A percentile compares a stretch with the other conserved stretches of the same genome.
phyloP scores from a whole-genome alignment of 371 early-diverging fungal genomes.

The Circinella minor region DNA sequence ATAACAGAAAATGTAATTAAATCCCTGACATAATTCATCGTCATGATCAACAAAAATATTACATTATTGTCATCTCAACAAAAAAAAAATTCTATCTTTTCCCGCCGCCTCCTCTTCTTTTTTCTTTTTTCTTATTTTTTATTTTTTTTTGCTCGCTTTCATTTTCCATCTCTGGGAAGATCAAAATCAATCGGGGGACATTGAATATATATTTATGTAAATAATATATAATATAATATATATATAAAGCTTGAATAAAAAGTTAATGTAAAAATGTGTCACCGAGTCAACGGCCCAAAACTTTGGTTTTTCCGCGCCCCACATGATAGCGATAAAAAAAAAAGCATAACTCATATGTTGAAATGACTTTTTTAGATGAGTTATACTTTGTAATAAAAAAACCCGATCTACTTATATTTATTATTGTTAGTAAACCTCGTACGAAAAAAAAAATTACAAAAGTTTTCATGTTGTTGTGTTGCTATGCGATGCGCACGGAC shows the following conservation, averaged over 20 bases:
- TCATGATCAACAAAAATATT: too few relatives aligned
- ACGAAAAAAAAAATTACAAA: not conserved
- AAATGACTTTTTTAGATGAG: conserved; percentile 2
- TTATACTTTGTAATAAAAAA: not conserved
- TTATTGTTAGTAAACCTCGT: not conserved
- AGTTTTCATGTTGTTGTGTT: not conserved
- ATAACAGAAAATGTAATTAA: too few relatives aligned
- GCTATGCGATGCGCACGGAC: conserved; percentile 10
- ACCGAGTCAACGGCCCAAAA: conserved; percentile 10
- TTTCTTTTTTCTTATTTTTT: not conserved
- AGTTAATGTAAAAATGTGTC: conserved; percentile 1
- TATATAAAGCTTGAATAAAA: not conserved
- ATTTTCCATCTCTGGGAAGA: not conserved
- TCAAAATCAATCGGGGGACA: not conserved
- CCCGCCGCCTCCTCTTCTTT: not conserved
- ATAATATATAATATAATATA: too few relatives aligned
- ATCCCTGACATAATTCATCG: not conserved
- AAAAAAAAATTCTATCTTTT: not conserved
- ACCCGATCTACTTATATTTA: not conserved
- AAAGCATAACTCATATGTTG: not conserved
- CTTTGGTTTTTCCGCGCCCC: conserved; percentile 9
- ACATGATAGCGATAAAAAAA: not conserved
- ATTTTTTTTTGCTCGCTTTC: too few relatives aligned
- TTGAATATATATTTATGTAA: too few relatives aligned
- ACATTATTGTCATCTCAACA: too few relatives aligned